Base-by-base conservation (phyloP, 805 yeast species). In the Nakazawaea peltata region DNA sequence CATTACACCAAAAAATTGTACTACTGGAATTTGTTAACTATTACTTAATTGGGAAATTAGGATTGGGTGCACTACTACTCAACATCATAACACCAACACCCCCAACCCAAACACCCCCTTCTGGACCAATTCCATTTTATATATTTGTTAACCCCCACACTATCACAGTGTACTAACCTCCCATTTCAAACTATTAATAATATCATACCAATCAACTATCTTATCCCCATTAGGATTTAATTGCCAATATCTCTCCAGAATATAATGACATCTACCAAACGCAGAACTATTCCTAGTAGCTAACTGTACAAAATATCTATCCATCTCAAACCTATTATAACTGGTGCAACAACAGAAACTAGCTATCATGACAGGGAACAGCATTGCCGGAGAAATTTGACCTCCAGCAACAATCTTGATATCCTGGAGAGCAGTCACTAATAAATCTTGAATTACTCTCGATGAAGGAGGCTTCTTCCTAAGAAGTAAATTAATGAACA, bases 331-430 rank as follows among this genome's bases (percentile, higher is more conserved):
- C 9, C 33, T 19, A 22, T 34, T 33, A 16, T 28, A 34, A 19
- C 30, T 25, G 28, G 29, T 30, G 17, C 25, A 19, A 24, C 53
- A 52, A 28, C 55, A 46, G 5, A 65, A 37, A 2, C 69, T 69
- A 4, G 57, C 34, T 14, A 66, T 41, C 34, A 66, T 43, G 45
- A 67, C 45, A 2, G 70, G 62, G 30, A 65, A 55, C 9, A 68
- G 57, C 10, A 65, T 35, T 14, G 58, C 47, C 4, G 55, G 31
- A 26, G 53, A 53, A 15, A 57, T 32, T 17, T 41, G 40, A 1
- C 67, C 52, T 2, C 57, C 57, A 5, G 57, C 37, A 9, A 65
- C 36, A 8, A 48, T 43, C 22, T 57, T 59, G 26, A 66, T 54
- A n/a, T 34, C 33, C 11, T 23, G 28, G 2, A 34, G 21, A 9